Evolutionary conservation across 2,329 filamentous ascomycete genomes (phyloP).

Genomic region (Alternaria viburni): DNA sequence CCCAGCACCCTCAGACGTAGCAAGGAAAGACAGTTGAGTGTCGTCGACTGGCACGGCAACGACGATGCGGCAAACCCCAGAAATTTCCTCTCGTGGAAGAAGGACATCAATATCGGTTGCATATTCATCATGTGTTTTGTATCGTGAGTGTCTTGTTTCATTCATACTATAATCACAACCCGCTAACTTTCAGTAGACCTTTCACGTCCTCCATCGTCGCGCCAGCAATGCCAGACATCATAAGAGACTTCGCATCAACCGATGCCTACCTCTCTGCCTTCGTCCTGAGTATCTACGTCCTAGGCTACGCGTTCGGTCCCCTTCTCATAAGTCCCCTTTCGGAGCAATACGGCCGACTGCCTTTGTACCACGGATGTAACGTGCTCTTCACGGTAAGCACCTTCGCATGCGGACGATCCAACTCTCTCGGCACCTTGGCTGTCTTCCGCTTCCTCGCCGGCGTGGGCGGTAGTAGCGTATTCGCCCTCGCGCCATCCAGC

Average conservation of each 20-base stretch:
- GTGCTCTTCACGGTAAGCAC: constrained; percentile 65
- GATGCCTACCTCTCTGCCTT: constrained; percentile 31
- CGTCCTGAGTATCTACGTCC: constrained; percentile 29
- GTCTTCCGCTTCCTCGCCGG: constrained; percentile 60
- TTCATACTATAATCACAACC: neutral
- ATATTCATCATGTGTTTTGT: constrained; percentile 36
- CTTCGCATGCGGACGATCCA: constrained; percentile 56
- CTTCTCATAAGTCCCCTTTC: constrained; percentile 33
- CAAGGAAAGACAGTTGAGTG: neutral
- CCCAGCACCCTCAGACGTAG: neutral
- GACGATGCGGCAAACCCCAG: constrained; percentile 36
- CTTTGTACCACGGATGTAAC: constrained; percentile 61
- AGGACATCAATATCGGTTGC: constrained; percentile 30
- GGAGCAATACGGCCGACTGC: constrained; percentile 45
- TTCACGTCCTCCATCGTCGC: constrained; percentile 35
- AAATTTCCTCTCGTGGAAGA: constrained; percentile 33
- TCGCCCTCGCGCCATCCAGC: constrained; percentile 29
- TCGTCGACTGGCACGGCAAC: constrained; percentile 21
- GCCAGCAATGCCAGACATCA: constrained; percentile 28
- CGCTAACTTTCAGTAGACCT: constrained; percentile 13
- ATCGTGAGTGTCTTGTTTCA: neutral
- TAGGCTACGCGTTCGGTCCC: constrained; percentile 39
- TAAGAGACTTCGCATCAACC: constrained; percentile 17
- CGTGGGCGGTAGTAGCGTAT: constrained; percentile 15
- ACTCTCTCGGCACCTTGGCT: constrained; percentile 47